Percentiles rank a stretch among this genome's conserved stretches.
These are phyloP conservation scores for Calonectria crousiana DNA, from an alignment of 2,329 filamentous ascomycete species.

Conservation along the genomic window DNA sequence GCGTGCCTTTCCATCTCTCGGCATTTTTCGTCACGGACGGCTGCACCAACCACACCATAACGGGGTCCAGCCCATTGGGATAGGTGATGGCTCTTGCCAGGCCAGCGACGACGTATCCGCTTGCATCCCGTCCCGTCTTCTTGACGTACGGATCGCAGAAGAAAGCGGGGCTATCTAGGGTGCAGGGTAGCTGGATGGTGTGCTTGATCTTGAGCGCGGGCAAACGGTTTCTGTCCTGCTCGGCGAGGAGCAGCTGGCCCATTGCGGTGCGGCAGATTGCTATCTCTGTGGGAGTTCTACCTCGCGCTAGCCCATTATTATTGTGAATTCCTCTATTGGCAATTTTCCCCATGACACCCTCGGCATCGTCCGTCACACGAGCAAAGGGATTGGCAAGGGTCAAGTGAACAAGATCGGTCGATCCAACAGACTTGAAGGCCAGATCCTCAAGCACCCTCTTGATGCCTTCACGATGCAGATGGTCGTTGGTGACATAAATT, in stretches of 20 bases:
- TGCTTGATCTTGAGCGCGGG: background rate
- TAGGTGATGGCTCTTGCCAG: background rate
- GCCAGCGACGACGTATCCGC: background rate
- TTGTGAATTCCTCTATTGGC: slow-evolving; percentile 3
- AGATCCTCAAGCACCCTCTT: background rate
- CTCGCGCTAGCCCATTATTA: background rate
- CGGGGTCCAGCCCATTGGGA: background rate
- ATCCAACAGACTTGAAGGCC: background rate
- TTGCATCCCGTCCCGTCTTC: background rate
- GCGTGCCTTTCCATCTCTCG: background rate
- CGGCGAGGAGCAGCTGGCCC: background rate
- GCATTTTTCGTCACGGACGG: background rate
- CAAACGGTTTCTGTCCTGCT: background rate
- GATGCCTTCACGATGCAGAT: background rate
- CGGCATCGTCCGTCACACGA: background rate
- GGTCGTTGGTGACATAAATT: slow-evolving; percentile 1
- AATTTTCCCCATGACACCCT: background rate
- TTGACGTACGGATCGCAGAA: slow-evolving; percentile 1
- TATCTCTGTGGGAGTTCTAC: background rate
- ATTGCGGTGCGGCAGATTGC: background rate
- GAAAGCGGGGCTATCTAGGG: background rate
- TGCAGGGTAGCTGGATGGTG: background rate
- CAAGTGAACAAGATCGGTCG: background rate
- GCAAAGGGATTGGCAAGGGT: background rate
- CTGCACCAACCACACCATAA: slow-evolving; percentile 8